These are phyloP conservation scores for Ogataea trehalophila DNA, from an alignment of 805 yeast genomes.

Conservation along the genomic window DNA sequence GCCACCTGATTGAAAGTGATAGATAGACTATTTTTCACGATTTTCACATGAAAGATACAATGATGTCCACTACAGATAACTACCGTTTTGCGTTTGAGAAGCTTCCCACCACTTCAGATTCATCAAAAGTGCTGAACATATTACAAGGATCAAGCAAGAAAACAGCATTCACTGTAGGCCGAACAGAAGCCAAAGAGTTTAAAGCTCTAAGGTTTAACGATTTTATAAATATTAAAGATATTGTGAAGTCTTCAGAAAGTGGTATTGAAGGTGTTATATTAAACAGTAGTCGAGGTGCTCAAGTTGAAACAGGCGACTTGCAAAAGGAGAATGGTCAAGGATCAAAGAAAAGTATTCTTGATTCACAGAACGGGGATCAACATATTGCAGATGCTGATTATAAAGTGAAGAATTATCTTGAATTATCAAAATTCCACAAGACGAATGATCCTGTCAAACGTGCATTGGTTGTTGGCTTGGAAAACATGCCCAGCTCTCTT, in stretches of 20 bases:
- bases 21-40: too few species aligned
- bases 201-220: constrained; percentile 8
- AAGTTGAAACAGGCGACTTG: background rate
- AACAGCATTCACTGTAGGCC: background rate
- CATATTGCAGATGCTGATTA: constrained; percentile 1
- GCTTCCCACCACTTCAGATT: background rate
- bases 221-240: constrained; percentile 12
- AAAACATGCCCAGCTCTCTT: constrained; percentile 16
- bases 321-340: background rate
- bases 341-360: too few species aligned
- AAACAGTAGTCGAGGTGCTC: background rate
- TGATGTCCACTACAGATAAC: constrained; percentile 2
- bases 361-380: background rate
- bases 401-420: constrained; percentile 7
- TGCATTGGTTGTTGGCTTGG: constrained; percentile 13
- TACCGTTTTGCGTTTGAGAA: constrained; percentile 16
- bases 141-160: constrained; percentile 1
- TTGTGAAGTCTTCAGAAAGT: constrained; percentile 6
- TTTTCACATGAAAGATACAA: background rate
- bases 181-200: background rate
- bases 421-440: constrained; percentile 1
- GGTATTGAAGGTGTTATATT: constrained; percentile 8
- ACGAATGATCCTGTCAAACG: constrained; percentile 2
- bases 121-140: constrained; percentile 6
- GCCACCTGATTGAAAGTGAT: too few species aligned